A percentile compares a stretch with the other conserved stretches of the same genome.
These are phyloP conservation scores for Colletotrichum sublineola DNA, from an alignment of 2,329 filamentous ascomycete genomes.

Conservation along the genomic window DNA sequence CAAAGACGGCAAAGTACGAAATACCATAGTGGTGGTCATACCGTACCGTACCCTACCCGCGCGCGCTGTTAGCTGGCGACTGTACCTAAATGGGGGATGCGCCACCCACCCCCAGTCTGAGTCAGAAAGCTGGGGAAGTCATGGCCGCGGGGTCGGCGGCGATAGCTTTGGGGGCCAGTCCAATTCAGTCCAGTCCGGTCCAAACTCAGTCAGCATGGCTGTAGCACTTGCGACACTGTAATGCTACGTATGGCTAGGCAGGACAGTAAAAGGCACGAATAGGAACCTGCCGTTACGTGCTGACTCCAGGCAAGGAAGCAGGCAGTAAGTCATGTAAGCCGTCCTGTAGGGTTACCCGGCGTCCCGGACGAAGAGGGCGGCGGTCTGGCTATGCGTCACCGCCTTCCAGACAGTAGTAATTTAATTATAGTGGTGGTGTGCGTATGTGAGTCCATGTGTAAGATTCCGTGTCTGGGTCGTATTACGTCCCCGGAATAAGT, in stretches of 20 bases:
- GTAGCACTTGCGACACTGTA: conserved; percentile 13
- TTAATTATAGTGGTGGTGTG: neutral
- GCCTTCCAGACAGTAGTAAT: conserved; percentile 6
- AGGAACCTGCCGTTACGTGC: conserved; percentile 6
- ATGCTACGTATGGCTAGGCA: neutral
- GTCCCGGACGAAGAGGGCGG: conserved; percentile 26
- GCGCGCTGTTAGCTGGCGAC: neutral
- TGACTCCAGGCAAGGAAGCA: neutral
- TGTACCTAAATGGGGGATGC: conserved; percentile 9
- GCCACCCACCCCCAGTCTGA: conserved; percentile 41
- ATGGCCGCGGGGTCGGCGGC: conserved; percentile 3
- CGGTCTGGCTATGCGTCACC: conserved; percentile 33
- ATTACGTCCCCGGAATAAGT: conserved; percentile 21
- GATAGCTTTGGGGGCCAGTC: neutral
- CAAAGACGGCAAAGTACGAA: conserved; percentile 7
- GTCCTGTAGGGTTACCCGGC: neutral
- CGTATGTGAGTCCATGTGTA: conserved; percentile 9
- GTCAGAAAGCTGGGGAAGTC: conserved; percentile 36
- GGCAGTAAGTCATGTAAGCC: conserved; percentile 13
- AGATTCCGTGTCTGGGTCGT: conserved; percentile 23
- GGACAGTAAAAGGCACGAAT: conserved; percentile 8
- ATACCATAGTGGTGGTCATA: neutral
- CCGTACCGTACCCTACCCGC: neutral
- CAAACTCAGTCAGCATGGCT: conserved; percentile 19
- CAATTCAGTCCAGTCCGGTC: neutral